Conservation (phyloP, 2,329 filamentous ascomycete species). For the Xylaria digitata region DNA sequence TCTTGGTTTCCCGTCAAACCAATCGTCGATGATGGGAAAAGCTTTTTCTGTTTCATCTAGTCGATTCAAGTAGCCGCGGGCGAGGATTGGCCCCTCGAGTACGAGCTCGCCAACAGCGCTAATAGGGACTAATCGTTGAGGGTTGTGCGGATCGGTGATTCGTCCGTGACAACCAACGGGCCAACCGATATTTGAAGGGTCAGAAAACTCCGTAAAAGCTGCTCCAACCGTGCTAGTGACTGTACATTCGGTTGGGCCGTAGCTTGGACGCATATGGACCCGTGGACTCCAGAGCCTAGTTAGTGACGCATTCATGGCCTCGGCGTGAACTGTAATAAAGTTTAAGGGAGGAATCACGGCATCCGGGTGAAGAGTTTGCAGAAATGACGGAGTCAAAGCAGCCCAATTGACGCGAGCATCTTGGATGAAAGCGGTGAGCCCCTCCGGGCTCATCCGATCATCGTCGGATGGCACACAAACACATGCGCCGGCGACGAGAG, state of each 20-base stretch:
- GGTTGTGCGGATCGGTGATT: conserved; percentile 8
- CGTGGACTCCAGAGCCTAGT: conserved; percentile 19
- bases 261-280: conserved; percentile 19
- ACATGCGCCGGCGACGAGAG: conserved; percentile 18
- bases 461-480: conserved; percentile 28
- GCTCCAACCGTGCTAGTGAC: conserved; percentile 20
- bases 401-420: conserved; percentile 21
- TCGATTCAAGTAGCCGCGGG: conserved; percentile 25
- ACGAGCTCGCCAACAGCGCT: conserved; percentile 22
- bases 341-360: conserved; percentile 21
- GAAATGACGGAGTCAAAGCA: conserved; percentile 25
- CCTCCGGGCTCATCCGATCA: conserved; percentile 20
- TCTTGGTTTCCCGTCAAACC: conserved; percentile 9
- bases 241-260: conserved; percentile 31
- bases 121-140: conserved; percentile 19
- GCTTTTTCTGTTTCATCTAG: conserved; percentile 14
- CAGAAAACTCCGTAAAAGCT: conserved; percentile 2
- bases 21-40: conserved; percentile 11
- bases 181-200: conserved; percentile 29
- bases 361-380: conserved; percentile 19
- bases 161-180: conserved; percentile 22
- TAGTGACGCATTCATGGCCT: conserved; percentile 19
- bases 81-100: conserved; percentile 24
- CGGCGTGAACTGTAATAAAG: conserved; percentile 19
- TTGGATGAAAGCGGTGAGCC: conserved; percentile 21